Base-by-base conservation (phyloP, 495 filamentous ascomycete genomes). In the Beverwykella pulmonaria region DNA sequence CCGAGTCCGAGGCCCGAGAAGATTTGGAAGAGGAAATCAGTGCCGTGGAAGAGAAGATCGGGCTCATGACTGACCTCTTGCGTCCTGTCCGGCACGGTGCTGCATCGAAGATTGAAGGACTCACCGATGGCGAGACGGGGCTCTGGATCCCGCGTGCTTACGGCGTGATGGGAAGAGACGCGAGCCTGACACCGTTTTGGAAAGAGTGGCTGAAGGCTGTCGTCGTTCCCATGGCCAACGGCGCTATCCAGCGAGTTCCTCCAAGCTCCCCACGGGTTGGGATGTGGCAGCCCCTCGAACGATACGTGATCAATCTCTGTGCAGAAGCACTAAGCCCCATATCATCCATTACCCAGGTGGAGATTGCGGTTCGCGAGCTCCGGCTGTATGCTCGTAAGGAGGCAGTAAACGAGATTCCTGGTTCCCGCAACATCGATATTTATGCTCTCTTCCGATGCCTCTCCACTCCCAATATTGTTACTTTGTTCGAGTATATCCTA, bases 201-300 rank as follows among this genome's bases (percentile, higher is more conserved):
- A 98, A 98, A 76, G 94, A 98, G 74, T 98, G 94, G 94, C 82
- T 98, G 44, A 87, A 90, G 76, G 94, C 93, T 9, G 83, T 98
- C 20, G 83, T 92, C 27, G 92, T 97, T 44, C 94, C 94, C 17
- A 97, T 97, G 94, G 92, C 87, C 17, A 90, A 96, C 74, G 92
- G 93, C 41, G 87, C 81, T 12, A 82, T 98, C 44, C 77, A 93
- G 72, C 84, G 92, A 53, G 86, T 98, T 6, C 90, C 94, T 22
- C 82, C 90, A 10, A 95, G 87, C 75, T 98, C 94, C 3, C 92
- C 93, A 17, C 91, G 87, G 55, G 86, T 97, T 67, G 94, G 94
- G n/a, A 85, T 92, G 63, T 98, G 94, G 94, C 93, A 96, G 73
- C 94, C 94, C 25, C 77, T 98, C 57, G 94, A 98, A 79, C 85